Evolutionary conservation across 148 eudicot species (phyloP).

Genomic region (Amaranthus hypochondriacus): DNA sequence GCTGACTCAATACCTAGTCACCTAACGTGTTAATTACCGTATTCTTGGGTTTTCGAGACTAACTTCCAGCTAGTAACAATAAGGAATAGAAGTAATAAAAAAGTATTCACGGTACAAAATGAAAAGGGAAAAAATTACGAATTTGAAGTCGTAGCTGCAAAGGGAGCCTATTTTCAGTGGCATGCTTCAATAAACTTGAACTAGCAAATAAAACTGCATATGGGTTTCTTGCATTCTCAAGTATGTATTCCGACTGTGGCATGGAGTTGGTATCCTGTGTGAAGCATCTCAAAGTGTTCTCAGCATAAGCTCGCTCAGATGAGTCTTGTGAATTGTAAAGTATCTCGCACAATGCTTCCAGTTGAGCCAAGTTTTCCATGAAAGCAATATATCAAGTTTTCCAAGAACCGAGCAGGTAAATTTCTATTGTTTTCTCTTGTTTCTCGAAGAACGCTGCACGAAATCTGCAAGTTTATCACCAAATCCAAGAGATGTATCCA

Average conservation of each 20-base stretch:
- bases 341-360: slow-evolving; percentile 91
- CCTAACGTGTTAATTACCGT: neutral
- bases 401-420: slow-evolving; percentile 22
- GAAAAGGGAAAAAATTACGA: slow-evolving; percentile 55
- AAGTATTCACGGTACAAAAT: neutral
- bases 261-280: slow-evolving; percentile 71
- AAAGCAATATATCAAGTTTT: slow-evolving; percentile 22
- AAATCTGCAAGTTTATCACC: slow-evolving; percentile 39
- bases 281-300: slow-evolving; percentile 74
- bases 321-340: slow-evolving; percentile 92
- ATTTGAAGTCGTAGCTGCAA: slow-evolving; percentile 88
- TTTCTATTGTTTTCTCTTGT: slow-evolving; percentile 20
- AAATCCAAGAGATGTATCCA: slow-evolving; percentile 42
- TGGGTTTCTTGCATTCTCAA: slow-evolving; percentile 82
- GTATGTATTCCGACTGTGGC: slow-evolving; percentile 80
- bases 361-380: slow-evolving; percentile 89
- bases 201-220: slow-evolving; percentile 90
- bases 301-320: slow-evolving; percentile 86
- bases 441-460: slow-evolving; percentile 26
- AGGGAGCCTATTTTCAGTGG: slow-evolving; percentile 71
- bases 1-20: neutral
- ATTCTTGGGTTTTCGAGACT: neutral
- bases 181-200: slow-evolving; percentile 97
- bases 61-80: neutral
- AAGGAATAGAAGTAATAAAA: neutral